Evolutionary conservation across 352 stramenopile genomes (phyloP), one percentile per base, ranked within the genome.

Genomic region (Lagenidium sp.): DNA sequence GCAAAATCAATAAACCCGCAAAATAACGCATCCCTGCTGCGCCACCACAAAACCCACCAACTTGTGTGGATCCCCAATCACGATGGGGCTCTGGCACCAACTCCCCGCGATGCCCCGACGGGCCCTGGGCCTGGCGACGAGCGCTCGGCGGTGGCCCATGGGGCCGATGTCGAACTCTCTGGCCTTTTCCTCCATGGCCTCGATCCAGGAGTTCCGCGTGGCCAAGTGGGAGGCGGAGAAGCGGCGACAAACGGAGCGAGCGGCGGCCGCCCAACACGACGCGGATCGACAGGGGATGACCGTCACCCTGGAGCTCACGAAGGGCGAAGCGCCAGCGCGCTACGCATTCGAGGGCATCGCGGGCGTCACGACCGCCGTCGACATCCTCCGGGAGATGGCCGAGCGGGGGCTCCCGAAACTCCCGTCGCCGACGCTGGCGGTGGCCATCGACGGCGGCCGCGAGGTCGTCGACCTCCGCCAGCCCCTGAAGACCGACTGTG

Each of bases 361-460:
- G 6, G 68, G 68, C 11, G 61, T 57, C 8, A 68, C 63, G 3
- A 82, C 73, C 20, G 40, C 68, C 18, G 65, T 89, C 19, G 76
- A 89, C 24, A 57, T 86, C 15, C 60, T 88, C 11, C 75, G 66
- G 30, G 34, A 75, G 30, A 71, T 88, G 68, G 46, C 73, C 13
- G 61, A 68, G 37, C 46, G 57, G 7, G 65, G 63, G 1, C 23
- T 85, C 25, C 65, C 70, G 13, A 84, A 84, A 50, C 56, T 82
- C 34, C n/a, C n/a, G n/a, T 60, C 79, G 46, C 66, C 82, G 47
- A 70, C 68, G 21, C 55, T 89, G 22, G 76, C 65, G 2, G 55
- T 67, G 21, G 60, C 70, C 53, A 52, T 63, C 19, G 45, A 78
- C 19, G 61, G 49, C 53, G 59, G 41, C 11, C 57, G 50, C 22